Conservation (phyloP, 306 rosid species). For the Argentina anserina region DNA sequence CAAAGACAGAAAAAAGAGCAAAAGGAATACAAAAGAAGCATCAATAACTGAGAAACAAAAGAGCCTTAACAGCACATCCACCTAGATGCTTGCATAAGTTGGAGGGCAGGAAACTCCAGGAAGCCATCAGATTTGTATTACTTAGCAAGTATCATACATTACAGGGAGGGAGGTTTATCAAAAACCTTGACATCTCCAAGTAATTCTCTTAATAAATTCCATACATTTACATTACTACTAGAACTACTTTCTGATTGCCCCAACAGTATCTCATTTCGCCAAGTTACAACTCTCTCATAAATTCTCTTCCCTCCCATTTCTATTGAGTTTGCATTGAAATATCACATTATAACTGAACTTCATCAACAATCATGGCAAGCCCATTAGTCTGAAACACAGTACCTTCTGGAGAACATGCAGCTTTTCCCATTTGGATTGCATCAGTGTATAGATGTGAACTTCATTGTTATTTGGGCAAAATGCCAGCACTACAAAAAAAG, state of each 20-base stretch:
- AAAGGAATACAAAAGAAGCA: neutral
- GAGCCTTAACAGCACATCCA: no score
- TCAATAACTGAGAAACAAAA: no score
- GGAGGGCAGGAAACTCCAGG: neutral
- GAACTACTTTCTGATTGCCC: neutral
- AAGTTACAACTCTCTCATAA: neutral
- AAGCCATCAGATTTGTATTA: neutral
- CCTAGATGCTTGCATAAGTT: neutral
- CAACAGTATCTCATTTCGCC: neutral
- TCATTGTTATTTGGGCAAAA: conserved; percentile 90
- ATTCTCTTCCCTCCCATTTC: no score
- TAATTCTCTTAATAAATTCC: neutral
- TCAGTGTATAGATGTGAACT: conserved; percentile 72
- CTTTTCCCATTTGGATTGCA: conserved; percentile 94
- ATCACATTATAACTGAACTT: neutral
- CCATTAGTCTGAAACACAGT: neutral
- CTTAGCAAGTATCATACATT: neutral
- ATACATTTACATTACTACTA: neutral
- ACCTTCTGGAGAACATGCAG: conserved; percentile 94
- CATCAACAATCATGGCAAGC: neutral
- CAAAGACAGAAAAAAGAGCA: neutral
- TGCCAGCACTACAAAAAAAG: conserved; percentile 78
- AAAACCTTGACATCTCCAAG: neutral
- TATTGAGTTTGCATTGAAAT: neutral
- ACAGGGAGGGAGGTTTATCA: neutral